Evolutionary conservation across 1,139 yeast genomes (phyloP).

Genomic region (Debaryomyces coudertii): DNA sequence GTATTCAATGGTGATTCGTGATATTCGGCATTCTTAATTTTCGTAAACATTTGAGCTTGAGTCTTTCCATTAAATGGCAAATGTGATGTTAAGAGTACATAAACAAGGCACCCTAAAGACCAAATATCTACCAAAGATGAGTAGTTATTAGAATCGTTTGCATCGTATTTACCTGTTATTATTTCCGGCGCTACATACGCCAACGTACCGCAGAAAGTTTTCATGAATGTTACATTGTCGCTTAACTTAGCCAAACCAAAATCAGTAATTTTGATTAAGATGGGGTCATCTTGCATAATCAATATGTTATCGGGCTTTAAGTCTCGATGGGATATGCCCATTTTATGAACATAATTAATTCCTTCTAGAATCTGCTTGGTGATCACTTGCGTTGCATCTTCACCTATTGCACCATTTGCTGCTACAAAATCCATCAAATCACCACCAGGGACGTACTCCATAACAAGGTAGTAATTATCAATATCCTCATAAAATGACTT

Average conservation of each 20-base stretch:
- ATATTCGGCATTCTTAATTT: conserved; percentile 76
- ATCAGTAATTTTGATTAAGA: conserved; percentile 85
- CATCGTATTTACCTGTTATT: conserved; percentile 66
- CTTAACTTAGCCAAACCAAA: conserved; percentile 87
- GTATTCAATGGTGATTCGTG: conserved; percentile 79
- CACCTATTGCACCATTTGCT: conserved; percentile 88
- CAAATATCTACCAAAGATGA: conserved; percentile 92
- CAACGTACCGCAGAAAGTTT: conserved; percentile 87
- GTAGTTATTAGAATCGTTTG: conserved; percentile 49
- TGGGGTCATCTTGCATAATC: conserved; percentile 90
- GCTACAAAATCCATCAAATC: conserved; percentile 96
- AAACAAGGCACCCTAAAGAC: conserved; percentile 86
- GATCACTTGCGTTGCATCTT: conserved; percentile 84
- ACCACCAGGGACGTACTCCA: conserved; percentile 98
- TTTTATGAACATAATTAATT: conserved; percentile 79
- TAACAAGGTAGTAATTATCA: conserved; percentile 79
- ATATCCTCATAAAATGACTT: conserved; percentile 85
- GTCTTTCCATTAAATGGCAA: conserved; percentile 92
- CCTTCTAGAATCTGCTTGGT: conserved; percentile 84
- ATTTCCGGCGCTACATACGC: conserved; percentile 97
- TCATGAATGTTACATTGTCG: conserved; percentile 76
- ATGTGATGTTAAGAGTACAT: conserved; percentile 88
- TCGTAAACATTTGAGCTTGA: conserved; percentile 79
- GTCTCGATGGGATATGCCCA: conserved; percentile 93
- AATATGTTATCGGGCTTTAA: conserved; percentile 90